These are phyloP conservation scores for Cryptococcus jaspeensis DNA, from an alignment of 1,284 basidiomycete species.

Conservation along the genomic window DNA sequence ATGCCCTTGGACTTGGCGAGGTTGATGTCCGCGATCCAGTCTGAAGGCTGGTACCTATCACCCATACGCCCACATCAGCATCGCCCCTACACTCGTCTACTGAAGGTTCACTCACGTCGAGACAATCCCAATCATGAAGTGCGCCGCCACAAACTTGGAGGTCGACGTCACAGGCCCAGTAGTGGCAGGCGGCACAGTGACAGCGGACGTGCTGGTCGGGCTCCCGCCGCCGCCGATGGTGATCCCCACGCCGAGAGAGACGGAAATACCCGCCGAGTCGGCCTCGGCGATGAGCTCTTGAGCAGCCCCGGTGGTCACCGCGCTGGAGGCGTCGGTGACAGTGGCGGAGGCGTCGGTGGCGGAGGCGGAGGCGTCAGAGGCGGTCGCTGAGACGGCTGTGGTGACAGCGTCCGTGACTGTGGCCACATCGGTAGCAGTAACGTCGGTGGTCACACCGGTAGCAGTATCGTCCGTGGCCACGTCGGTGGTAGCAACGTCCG, in stretches of 20 bases:
- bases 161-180: background rate
- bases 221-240: background rate
- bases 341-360: background rate
- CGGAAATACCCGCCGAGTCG: background rate
- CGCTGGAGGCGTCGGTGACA: background rate
- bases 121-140: conserved; percentile 48
- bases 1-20: conserved; percentile 44
- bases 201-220: background rate
- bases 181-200: background rate
- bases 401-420: conserved; percentile 8
- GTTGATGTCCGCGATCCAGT: conserved; percentile 43
- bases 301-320: background rate
- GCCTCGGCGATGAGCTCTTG: background rate
- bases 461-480: background rate
- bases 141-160: conserved; percentile 45
- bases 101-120: conserved; percentile 25
- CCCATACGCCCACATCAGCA: no score
- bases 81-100: background rate
- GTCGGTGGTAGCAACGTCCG: conserved; percentile 1
- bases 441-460: background rate
- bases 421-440: background rate
- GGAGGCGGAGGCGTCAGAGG: background rate
- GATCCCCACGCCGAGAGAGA: background rate
- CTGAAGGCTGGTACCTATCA: background rate
- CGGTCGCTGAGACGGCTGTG: conserved; percentile 7